Evolutionary conservation across 176 grass and related monocot genomes (phyloP).

Genomic region (Carex kokanica): DNA sequence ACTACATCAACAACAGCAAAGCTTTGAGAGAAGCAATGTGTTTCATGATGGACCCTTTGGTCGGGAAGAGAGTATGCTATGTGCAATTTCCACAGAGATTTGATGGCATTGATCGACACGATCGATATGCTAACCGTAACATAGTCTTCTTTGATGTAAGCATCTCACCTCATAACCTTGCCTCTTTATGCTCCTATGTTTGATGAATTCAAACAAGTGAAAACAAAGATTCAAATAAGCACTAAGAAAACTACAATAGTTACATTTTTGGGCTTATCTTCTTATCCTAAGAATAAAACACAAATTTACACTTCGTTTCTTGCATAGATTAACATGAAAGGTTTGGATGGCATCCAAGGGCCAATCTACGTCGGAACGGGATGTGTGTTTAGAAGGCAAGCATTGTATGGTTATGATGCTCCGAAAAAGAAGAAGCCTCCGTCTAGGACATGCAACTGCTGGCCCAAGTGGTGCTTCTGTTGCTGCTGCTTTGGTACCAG

Average conservation of each 20-base stretch:
- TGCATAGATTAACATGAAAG: constrained; percentile 93
- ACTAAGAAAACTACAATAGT: neutral
- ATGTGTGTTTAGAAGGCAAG: constrained; percentile 77
- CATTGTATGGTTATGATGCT: constrained; percentile 81
- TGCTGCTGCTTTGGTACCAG: constrained; percentile 35
- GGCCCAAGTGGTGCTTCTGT: constrained; percentile 81
- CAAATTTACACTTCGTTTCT: neutral
- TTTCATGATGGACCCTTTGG: constrained; percentile 95
- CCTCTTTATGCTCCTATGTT: neutral
- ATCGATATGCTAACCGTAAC: constrained; percentile 91
- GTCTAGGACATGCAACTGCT: constrained; percentile 79
- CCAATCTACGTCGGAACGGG: constrained; percentile 95
- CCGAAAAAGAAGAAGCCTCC: constrained; percentile 87
- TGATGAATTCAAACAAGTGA: neutral
- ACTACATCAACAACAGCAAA: constrained; percentile 92
- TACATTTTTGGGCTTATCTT: neutral
- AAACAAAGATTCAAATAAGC: neutral
- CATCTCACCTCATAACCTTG: constrained; percentile 1
- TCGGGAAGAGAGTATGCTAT: constrained; percentile 82
- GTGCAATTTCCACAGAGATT: constrained; percentile 94
- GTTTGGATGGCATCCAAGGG: constrained; percentile 94
- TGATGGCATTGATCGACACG: constrained; percentile 81
- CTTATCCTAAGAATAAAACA: neutral
- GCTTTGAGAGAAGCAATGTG: constrained; percentile 90
- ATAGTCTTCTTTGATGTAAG: constrained; percentile 95